These are phyloP conservation scores for Zygosaccharomyces bailii DNA, from an alignment of 805 yeast species.

Conservation along the genomic window DNA sequence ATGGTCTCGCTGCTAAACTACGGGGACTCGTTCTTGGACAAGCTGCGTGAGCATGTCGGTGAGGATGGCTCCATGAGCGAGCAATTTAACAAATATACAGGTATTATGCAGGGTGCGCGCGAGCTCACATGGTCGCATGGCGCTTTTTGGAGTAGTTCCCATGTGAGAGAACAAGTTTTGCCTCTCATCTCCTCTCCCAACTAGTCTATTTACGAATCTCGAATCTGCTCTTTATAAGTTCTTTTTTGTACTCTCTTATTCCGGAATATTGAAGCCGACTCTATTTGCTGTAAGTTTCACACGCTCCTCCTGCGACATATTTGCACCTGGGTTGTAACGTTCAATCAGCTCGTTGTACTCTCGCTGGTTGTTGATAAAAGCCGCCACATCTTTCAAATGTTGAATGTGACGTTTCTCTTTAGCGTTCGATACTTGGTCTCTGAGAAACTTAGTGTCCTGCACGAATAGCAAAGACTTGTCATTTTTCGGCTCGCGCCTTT, in stretches of 20 bases:
- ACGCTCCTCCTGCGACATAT: slow-evolving; percentile 72
- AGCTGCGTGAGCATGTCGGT: slow-evolving; percentile 57
- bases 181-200: slow-evolving; percentile 2
- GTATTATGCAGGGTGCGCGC: slow-evolving; percentile 84
- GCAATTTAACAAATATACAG: slow-evolving; percentile 77
- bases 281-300: slow-evolving; percentile 76
- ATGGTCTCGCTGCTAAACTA: slow-evolving; percentile 47
- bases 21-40: slow-evolving; percentile 64
- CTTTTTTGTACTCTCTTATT: slow-evolving; percentile 21
- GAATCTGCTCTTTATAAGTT: not conserved
- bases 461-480: slow-evolving; percentile 20
- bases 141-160: slow-evolving; percentile 64
- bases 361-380: slow-evolving; percentile 68
- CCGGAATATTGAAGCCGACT: slow-evolving; percentile 79
- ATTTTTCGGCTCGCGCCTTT: slow-evolving; percentile 12
- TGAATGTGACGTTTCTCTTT: slow-evolving; percentile 11
- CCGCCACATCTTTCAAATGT: slow-evolving; percentile 56
- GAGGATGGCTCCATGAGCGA: slow-evolving; percentile 74
- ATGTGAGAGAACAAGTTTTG: slow-evolving; percentile 49
- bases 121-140: slow-evolving; percentile 91
- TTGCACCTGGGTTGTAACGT: slow-evolving; percentile 77
- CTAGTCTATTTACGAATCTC: not conserved
- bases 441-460: slow-evolving; percentile 16
- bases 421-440: slow-evolving; percentile 6
- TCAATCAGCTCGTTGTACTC: slow-evolving; percentile 74